Base-by-base conservation (phyloP, 495 filamentous ascomycete genomes). In the Lasiosphaeris hirsuta region DNA sequence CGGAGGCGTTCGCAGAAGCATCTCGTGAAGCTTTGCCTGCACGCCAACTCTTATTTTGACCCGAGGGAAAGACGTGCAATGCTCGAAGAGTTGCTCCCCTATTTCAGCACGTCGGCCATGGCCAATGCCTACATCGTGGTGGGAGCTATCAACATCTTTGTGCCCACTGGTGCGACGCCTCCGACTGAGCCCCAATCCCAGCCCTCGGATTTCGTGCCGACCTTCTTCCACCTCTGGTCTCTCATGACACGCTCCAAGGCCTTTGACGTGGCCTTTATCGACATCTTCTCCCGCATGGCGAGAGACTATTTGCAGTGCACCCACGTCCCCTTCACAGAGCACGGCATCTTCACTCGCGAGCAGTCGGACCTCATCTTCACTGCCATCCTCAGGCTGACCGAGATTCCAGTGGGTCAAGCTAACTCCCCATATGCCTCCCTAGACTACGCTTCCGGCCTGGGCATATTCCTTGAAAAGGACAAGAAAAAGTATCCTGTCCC, bases 141-240 rank as follows among this genome's bases (percentile, higher is more conserved):
- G 17, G 92, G 90, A 4, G 69, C 92, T 47, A 78, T 97, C 59
- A 97, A 96, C 65, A 73, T 93, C 51, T 72, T 99, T 49, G 80
- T 97, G 57, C 94, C 94, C 13, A 97, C 94, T 1, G 80, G 82
- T n/a, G 84, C 92, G 3, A 81, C 87, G 10, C 84, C 90, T 1
- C 81, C 84, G 30, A 84, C 84, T 6, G 82, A 90, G 46, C 77
- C 81, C 17, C 79, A 94, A 38, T 85, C 89, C 37, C 81, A 83
- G 51, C 94, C 94, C 1, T 86, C 92, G 54, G 83, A 90, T 63
- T 92, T 91, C 62, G 70, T 97, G 34, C 95, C 94, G 0, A 84
- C 92, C 6, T 88, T 96, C 62, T 99, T 97, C 76, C 92, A 97
- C 72, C 72, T 97, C 8, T 99, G 94, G 95, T 94, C 92, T 7